A percentile compares a stretch with the other conserved stretches of the same genome.
These are phyloP conservation scores for Thermochaetoides dissita DNA, from an alignment of 2,329 filamentous ascomycete genomes.

Conservation along the genomic window DNA sequence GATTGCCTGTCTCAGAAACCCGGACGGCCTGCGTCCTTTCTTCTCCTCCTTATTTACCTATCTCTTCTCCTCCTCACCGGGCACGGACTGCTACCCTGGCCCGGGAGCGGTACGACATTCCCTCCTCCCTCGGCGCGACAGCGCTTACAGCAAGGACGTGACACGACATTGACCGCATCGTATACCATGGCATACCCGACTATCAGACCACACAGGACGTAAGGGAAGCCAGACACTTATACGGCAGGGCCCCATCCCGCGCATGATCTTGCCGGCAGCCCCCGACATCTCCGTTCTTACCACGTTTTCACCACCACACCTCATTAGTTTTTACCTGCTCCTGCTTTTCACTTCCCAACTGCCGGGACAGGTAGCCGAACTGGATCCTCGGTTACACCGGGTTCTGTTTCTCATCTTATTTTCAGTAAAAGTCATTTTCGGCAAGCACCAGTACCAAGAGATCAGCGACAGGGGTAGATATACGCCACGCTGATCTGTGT, in stretches of 20 bases:
- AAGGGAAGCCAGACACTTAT: conserved; percentile 4
- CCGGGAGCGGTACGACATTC: conserved; percentile 1
- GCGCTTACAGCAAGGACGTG: conserved; percentile 2
- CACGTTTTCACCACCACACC: neutral
- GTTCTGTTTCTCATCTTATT: conserved; percentile 2
- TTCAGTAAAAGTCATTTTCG: neutral
- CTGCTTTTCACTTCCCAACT: neutral
- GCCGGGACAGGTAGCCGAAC: conserved; percentile 9
- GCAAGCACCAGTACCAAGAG: conserved; percentile 4
- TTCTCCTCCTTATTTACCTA: conserved; percentile 1
- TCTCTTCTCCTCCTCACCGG: neutral
- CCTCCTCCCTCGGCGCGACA: conserved; percentile 3
- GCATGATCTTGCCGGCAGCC: no score
- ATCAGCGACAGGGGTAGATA: conserved; percentile 11
- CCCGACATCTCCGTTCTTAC: neutral
- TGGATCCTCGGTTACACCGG: conserved; percentile 12
- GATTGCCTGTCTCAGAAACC: neutral
- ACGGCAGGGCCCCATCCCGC: neutral
- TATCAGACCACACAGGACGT: neutral
- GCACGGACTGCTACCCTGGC: neutral
- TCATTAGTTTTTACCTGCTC: neutral
- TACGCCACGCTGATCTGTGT: conserved; percentile 12
- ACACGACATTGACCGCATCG: conserved; percentile 4
- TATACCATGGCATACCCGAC: neutral
- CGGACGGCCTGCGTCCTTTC: neutral